Percentiles rank a stretch among this genome's conserved stretches.
Evolutionary conservation across 371 early-diverging fungal genomes (phyloP).

Genomic region (Circinella umbellata): DNA sequence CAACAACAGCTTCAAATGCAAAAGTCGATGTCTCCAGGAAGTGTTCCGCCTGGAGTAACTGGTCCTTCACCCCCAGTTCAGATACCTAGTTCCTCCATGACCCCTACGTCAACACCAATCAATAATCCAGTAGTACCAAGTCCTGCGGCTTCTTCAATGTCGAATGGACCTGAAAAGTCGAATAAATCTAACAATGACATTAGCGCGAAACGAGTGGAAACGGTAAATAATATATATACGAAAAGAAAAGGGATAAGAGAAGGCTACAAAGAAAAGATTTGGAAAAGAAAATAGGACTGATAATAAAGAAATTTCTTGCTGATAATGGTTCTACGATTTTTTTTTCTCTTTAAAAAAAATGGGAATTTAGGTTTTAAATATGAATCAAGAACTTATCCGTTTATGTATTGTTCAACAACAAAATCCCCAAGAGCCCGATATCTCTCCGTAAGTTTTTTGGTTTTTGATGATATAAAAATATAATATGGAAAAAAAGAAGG

Average conservation of each 20-base stretch:
- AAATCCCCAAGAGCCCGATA: conserved; percentile 40
- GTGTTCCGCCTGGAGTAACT: background rate
- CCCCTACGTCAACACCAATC: background rate
- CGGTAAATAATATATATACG: conserved; percentile 22
- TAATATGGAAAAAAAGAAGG: no score
- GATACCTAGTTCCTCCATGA: background rate
- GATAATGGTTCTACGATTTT: background rate
- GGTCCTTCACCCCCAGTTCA: background rate
- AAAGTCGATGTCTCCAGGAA: conserved; percentile 15
- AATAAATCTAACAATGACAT: conserved; percentile 15
- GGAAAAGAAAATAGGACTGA: no score
- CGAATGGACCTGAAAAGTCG: conserved; percentile 8
- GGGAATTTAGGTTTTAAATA: conserved; percentile 37
- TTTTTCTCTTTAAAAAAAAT: background rate
- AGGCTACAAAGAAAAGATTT: no score
- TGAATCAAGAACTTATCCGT: conserved; percentile 59
- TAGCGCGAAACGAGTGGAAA: conserved; percentile 44
- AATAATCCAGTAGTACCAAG: conserved; percentile 12
- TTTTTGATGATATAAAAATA: no score
- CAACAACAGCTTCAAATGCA: conserved; percentile 29
- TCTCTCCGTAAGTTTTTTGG: conserved; percentile 36
- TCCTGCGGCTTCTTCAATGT: conserved; percentile 11
- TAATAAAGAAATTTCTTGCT: background rate
- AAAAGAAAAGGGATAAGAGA: background rate
- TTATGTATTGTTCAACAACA: conserved; percentile 48